phyloP scores from a whole-genome alignment of 345 rosid genomes.

The Hibiscus syriacus region DNA sequence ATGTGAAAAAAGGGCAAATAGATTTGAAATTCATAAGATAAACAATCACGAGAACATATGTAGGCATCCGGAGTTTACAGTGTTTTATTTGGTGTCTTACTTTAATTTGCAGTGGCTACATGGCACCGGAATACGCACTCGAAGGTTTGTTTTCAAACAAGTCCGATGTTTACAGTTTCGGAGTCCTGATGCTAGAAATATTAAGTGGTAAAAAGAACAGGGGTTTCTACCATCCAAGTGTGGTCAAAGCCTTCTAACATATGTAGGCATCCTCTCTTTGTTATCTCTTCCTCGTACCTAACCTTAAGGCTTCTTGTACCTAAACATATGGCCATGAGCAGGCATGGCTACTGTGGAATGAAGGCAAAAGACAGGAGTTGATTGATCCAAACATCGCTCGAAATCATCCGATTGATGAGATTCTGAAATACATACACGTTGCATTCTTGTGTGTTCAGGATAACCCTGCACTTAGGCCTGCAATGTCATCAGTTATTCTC shows the following conservation, averaged over 20 bases:
- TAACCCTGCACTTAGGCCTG: slow-evolving; percentile 33
- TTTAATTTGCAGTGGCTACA: slow-evolving; percentile 36
- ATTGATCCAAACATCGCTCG: slow-evolving; percentile 24
- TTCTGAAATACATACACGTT: slow-evolving; percentile 34
- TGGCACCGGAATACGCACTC: slow-evolving; percentile 48
- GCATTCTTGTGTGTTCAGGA: slow-evolving; percentile 45
- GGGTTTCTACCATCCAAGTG: slow-evolving; percentile 17
- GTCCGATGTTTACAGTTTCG: slow-evolving; percentile 45
- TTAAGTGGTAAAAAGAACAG: slow-evolving; percentile 36
- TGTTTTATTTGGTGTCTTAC: too few relatives aligned
- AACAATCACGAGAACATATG: neutral
- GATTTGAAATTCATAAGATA: neutral
- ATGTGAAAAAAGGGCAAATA: too few relatives aligned
- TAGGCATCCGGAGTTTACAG: too few relatives aligned
- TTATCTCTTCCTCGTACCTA: neutral
- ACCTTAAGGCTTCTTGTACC: neutral
- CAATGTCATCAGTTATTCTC: slow-evolving; percentile 34
- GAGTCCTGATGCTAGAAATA: slow-evolving; percentile 36
- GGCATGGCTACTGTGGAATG: slow-evolving; percentile 41
- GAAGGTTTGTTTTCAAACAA: slow-evolving; percentile 39
- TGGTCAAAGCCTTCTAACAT: slow-evolving; percentile 28
- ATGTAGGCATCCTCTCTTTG: slow-evolving; percentile 18
- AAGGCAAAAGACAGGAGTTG: slow-evolving; percentile 28
- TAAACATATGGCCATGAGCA: slow-evolving; percentile 11
- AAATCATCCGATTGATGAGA: slow-evolving; percentile 18